These are phyloP conservation scores for Fragaria nilgerrensis DNA, from an alignment of 306 rosid genomes.

Conservation along the genomic window DNA sequence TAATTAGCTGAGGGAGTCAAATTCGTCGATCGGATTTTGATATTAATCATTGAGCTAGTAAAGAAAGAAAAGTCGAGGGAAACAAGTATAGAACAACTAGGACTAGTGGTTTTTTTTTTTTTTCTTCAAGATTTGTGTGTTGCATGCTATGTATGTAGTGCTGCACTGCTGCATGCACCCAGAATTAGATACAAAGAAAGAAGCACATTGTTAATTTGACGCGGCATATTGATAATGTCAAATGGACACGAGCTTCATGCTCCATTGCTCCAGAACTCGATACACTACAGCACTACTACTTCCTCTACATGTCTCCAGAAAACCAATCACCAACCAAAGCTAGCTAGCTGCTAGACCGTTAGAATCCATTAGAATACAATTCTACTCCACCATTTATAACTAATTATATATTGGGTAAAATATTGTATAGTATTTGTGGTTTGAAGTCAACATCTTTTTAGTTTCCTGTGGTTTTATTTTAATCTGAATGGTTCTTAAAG, in stretches of 20 bases:
- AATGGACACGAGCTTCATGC: not conserved
- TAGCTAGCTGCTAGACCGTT: not conserved
- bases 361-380: not conserved
- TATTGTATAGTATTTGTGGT: too few species aligned
- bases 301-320: not conserved
- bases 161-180: not conserved
- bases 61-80: not conserved
- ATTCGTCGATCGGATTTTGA: not conserved
- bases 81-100: not conserved
- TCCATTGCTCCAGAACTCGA: not conserved
- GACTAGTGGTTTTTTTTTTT: not conserved
- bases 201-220: not conserved
- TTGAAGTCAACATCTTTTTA: too few species aligned
- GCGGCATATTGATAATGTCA: not conserved
- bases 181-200: not conserved
- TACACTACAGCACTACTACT: not conserved
- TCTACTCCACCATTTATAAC: not conserved
- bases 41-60: too few species aligned
- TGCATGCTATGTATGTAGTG: not conserved
- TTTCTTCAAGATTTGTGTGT: not conserved
- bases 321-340: not conserved
- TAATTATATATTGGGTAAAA: not conserved
- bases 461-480: too few species aligned
- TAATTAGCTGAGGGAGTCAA: not conserved
- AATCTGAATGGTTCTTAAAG: too few species aligned